Evolutionary conservation across 2,329 filamentous ascomycete species (phyloP), one percentile per base, ranked within the genome.

Genomic region (Fusarium sp.): DNA sequence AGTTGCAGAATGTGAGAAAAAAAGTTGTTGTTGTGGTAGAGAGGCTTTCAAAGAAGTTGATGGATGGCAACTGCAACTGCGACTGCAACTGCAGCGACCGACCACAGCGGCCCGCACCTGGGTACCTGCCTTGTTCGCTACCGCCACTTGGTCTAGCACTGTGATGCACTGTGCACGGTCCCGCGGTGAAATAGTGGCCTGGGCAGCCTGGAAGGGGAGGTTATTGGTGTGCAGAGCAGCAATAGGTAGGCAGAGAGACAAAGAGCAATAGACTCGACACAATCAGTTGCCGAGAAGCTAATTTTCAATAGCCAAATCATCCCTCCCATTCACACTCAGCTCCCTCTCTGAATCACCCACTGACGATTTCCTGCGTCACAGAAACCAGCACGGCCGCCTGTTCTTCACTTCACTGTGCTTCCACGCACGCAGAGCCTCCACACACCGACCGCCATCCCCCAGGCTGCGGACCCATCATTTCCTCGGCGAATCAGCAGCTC

Each of bases 71-170:
- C 57, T 24, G 31, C 31, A 33, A 33, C 31, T 33, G 31, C 31
- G 9, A 31, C 29, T 36, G 62, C 46, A 71, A 71, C 57, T 31
- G 62, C 46, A 71, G 46, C 57, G 46, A 62, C 55, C 57, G 46
- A 62, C 55, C 29, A 44, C 33, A 27, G 36, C 59, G 56, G 49
- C 40, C 62, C 46, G 66, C 70, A 70, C 59, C 64, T 62, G 59
- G 20, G 56, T 62, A 46, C 56, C 66, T 62, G 11, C 22, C 17
- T 51, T 29, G 53, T 51, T 66, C 27, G 55, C 63, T 53, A 75
- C 72, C 72, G 72, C 72, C 72, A 75, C 70, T 71, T 66, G n/a
- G 6, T 3, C 6, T 2, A 20, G 20, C 53, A 71, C 69, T 71
- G 69, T 71, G 16, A 11, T 1, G 40, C 58, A 72, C 70, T 73